These are phyloP conservation scores for Nicotiana knightiana DNA, from an alignment of 257 asterid genomes.

Conservation along the genomic window DNA sequence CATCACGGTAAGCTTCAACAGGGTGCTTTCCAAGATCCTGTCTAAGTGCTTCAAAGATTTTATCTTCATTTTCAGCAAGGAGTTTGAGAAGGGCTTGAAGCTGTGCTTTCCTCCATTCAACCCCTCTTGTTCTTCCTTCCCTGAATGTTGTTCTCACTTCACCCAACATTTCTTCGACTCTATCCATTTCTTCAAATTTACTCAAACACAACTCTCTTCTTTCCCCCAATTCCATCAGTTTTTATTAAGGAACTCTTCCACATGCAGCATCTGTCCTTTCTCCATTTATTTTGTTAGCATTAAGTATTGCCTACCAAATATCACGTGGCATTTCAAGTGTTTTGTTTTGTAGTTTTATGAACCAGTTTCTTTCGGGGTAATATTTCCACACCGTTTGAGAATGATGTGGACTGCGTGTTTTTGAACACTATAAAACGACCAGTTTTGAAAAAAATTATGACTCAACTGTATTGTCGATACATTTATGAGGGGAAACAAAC, in stretches of 20 bases:
- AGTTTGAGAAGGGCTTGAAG: constrained; percentile 57
- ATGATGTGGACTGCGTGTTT: not conserved
- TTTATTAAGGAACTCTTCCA: not conserved
- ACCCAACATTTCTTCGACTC: constrained; percentile 27
- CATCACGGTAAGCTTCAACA: constrained; percentile 84
- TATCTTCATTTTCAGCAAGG: constrained; percentile 55
- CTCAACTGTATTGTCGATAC: not conserved
- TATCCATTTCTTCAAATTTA: not conserved
- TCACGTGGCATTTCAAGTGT: too few relatives aligned
- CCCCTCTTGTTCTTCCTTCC: constrained; percentile 58
- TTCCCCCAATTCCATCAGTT: not conserved
- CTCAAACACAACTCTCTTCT: not conserved
- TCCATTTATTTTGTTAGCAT: not conserved
- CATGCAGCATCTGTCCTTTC: not conserved
- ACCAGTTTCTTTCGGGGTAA: not conserved
- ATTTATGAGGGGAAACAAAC: not conserved
- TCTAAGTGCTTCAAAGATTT: constrained; percentile 54
- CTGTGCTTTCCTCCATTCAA: constrained; percentile 76
- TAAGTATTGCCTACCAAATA: too few relatives aligned
- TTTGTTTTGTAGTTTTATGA: too few relatives aligned
- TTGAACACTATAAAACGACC: not conserved
- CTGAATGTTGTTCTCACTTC: constrained; percentile 47
- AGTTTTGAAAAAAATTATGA: not conserved
- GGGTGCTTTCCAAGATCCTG: constrained; percentile 86
- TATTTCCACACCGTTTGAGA: not conserved